These are phyloP conservation scores for Penicillium turbatum DNA, from an alignment of 495 filamentous ascomycete genomes.

Conservation along the genomic window DNA sequence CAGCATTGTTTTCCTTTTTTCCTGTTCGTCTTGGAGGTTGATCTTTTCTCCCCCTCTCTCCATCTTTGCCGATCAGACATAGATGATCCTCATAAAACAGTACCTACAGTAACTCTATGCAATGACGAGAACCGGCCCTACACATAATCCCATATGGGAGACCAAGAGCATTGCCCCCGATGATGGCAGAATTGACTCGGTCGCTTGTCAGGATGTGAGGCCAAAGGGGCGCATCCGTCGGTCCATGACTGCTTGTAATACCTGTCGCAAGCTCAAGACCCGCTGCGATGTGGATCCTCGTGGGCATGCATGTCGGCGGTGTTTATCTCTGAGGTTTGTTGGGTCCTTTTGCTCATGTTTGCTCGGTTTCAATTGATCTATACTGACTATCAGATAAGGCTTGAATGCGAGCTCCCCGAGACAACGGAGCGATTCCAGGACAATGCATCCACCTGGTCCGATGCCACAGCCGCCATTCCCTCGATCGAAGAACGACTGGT, in stretches of 20 bases:
- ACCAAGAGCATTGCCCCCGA: conserved; percentile 27
- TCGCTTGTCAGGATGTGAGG: conserved; percentile 27
- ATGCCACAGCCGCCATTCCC: conserved; percentile 32
- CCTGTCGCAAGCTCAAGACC: conserved; percentile 44
- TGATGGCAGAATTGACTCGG: conserved; percentile 27
- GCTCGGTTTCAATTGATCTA: too few species aligned
- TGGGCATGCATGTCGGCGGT: conserved; percentile 40
- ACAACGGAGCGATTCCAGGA: conserved; percentile 37
- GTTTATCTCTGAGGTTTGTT: conserved; percentile 37
- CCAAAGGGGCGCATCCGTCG: conserved; percentile 38
- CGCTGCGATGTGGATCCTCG: conserved; percentile 40
- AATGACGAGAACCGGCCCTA: conserved; percentile 33
- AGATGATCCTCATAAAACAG: conserved; percentile 12
- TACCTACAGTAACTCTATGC: conserved; percentile 7
- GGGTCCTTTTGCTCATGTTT: too few species aligned
- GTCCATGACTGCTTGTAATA: conserved; percentile 44
- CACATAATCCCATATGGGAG: conserved; percentile 28
- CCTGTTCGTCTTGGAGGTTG: conserved; percentile 2
- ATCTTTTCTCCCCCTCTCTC: neutral
- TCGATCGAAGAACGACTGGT: conserved; percentile 39
- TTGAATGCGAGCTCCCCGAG: conserved; percentile 41
- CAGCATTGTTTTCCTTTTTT: conserved; percentile 13
- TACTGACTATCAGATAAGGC: conserved; percentile 22
- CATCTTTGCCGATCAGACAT: neutral
- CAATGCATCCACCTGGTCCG: conserved; percentile 32